Percentiles rank a stretch among this genome's conserved stretches.
These are phyloP conservation scores for Solanum medicagineum DNA, from an alignment of 257 asterid genomes.

Conservation along the genomic window DNA sequence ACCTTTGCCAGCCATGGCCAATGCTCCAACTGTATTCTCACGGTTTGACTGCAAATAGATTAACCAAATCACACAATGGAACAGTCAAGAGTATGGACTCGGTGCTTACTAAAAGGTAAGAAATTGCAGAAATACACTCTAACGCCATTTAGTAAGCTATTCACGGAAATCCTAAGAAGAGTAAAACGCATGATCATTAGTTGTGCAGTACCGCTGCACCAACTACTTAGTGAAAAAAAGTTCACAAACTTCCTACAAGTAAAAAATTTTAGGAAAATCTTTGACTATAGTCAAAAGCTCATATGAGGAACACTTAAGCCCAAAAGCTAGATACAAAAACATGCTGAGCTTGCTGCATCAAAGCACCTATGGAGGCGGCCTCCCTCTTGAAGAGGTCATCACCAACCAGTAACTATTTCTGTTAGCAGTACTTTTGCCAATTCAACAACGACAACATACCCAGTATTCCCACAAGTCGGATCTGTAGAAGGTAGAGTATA, in stretches of 20 bases:
- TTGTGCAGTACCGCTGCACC: not conserved
- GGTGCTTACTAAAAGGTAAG: not conserved
- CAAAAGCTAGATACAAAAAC: not conserved
- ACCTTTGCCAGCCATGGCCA: slow-evolving; percentile 96
- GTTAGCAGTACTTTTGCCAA: not conserved
- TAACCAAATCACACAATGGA: not conserved
- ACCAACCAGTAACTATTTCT: not conserved
- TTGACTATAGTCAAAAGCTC: not conserved
- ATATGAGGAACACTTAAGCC: not conserved
- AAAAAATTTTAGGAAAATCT: not conserved
- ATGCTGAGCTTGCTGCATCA: not conserved
- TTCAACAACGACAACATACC: not conserved
- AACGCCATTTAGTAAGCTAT: not conserved
- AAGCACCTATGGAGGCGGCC: not conserved
- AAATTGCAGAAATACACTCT: not conserved
- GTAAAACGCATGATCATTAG: not conserved
- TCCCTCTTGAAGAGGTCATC: not conserved
- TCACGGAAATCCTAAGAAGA: not conserved
- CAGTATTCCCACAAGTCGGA: not conserved
- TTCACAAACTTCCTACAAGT: not conserved
- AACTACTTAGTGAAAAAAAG: not conserved
- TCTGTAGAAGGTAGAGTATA: not conserved
- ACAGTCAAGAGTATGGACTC: not conserved
- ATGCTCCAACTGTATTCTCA: slow-evolving; percentile 85
- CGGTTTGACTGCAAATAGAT: slow-evolving; percentile 56